A percentile compares a stretch with the other conserved stretches of the same genome.
These are phyloP conservation scores for Stylosanthes scabra DNA, from an alignment of 331 rosid species.

Conservation along the genomic window DNA sequence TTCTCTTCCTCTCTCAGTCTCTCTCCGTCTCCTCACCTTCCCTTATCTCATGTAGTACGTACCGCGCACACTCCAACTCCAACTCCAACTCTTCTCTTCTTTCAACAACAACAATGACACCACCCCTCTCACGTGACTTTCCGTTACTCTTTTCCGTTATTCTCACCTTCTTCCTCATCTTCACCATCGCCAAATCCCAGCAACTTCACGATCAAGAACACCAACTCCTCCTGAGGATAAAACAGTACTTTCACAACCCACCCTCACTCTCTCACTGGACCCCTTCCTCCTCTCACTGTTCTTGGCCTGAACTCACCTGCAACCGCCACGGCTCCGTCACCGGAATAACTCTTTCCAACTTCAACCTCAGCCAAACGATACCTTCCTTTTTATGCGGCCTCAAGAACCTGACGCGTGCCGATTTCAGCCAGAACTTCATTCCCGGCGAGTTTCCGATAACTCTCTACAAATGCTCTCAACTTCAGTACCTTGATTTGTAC, in stretches of 20 bases:
- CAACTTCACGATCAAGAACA: conserved; percentile 58
- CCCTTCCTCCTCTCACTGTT: conserved; percentile 57
- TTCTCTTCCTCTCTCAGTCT: no score
- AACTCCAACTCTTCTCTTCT: no score
- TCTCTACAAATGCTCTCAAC: conserved; percentile 65
- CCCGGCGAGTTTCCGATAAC: conserved; percentile 62
- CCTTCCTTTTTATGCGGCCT: conserved; percentile 81
- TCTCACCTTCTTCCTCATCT: conserved; percentile 35
- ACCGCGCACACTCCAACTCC: no score
- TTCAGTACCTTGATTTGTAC: conserved; percentile 56
- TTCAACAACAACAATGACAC: neutral
- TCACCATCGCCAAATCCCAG: conserved; percentile 46
- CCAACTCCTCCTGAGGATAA: conserved; percentile 50
- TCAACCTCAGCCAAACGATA: conserved; percentile 40
- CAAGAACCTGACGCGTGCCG: conserved; percentile 58
- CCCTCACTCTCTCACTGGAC: conserved; percentile 59
- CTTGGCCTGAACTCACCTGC: conserved; percentile 72
- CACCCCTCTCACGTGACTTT: conserved; percentile 11
- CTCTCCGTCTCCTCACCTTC: no score
- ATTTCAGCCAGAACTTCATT: conserved; percentile 48
- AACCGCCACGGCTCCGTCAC: conserved; percentile 52
- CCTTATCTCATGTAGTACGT: no score
- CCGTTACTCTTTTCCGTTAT: conserved; percentile 1
- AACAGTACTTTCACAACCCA: conserved; percentile 54
- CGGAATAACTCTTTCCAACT: conserved; percentile 8